These are phyloP conservation scores for Chaetomium olivaceum DNA, from an alignment of 2,329 filamentous ascomycete genomes.

Conservation along the genomic window DNA sequence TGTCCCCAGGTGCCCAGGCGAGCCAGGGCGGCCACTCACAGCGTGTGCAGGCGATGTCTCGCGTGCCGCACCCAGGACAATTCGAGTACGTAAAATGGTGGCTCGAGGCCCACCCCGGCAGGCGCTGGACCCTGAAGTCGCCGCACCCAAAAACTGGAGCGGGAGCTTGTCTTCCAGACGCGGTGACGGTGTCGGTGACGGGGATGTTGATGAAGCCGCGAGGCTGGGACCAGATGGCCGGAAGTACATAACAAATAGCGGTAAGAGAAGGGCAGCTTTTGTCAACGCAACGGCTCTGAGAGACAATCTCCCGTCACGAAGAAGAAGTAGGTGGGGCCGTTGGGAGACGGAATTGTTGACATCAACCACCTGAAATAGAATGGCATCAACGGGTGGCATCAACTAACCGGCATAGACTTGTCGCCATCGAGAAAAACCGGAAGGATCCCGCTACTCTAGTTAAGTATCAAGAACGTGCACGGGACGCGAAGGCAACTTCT, in stretches of 20 bases:
- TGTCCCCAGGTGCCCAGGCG: neutral
- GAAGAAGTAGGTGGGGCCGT: neutral
- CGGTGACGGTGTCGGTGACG: neutral
- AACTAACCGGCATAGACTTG: neutral
- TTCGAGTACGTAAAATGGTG: constrained; percentile 39
- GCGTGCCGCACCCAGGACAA: constrained; percentile 23
- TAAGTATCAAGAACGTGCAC: no score
- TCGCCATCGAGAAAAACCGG: neutral
- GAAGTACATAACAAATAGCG: neutral
- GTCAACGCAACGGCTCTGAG: neutral
- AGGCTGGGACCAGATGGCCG: neutral
- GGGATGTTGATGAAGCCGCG: neutral
- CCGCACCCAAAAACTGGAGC: neutral
- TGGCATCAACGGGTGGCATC: neutral
- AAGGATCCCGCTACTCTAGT: neutral
- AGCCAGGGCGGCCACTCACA: constrained; percentile 23
- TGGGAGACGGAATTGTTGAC: neutral
- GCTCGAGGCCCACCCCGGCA: constrained; percentile 20
- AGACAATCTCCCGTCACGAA: neutral
- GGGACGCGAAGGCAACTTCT: neutral
- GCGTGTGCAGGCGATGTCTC: constrained; percentile 19
- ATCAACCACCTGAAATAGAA: no score
- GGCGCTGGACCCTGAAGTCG: constrained; percentile 16
- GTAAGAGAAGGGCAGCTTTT: neutral
- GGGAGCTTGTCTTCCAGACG: constrained; percentile 21